Base-by-base conservation (phyloP, 192 early-diverging fungal genomes). In the Backusella circina region DNA sequence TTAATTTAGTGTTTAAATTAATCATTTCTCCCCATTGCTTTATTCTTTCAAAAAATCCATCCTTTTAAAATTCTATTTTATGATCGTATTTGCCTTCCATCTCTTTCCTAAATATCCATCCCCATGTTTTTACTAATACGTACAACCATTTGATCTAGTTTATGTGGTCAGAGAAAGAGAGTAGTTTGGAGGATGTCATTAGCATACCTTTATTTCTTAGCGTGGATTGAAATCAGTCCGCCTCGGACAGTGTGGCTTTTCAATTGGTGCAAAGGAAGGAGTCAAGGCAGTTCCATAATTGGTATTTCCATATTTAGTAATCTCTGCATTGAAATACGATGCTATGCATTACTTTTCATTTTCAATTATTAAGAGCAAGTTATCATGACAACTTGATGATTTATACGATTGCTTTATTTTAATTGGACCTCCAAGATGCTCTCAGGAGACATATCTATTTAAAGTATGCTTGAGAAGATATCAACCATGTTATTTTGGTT, bases 91-190 rank as follows among this genome's bases (percentile, higher is more conserved):
- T 6, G 13, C 54, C 37, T 61, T 10, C 54, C 41, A 38, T 73
- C 23, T 57, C 9, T 64, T 38, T 10, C 37, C 47, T 28, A 72
- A 69, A 36, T 71, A 75, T 76, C 61, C 28, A 69, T 76, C 35
- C 54, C 8, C 2, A 2, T 28, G 54, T 28, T 28, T 28, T 28
- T 71, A 75, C 65, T 50, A 64, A 70, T 75, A 37, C 36, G 33
- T 77, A 41, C 70, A 77, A 66, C 76, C 70, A 68, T 75, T 61
- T 47, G 69, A 41, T 70, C 54, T 61, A 41, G 39, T 44, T 70
- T 70, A 41, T 70, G 39, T 70, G 39, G 69, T 70, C 69, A 47
- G 69, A 70, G 69, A 70, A 70, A 70, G 69, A 70, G 41, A 37
- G 65, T 70, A 26, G 2, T 12, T 28, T 13, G 9, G 54, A 61